These are phyloP conservation scores for Fennellomyces sp. DNA, from an alignment of 371 early-diverging fungal genomes.

Conservation along the genomic window DNA sequence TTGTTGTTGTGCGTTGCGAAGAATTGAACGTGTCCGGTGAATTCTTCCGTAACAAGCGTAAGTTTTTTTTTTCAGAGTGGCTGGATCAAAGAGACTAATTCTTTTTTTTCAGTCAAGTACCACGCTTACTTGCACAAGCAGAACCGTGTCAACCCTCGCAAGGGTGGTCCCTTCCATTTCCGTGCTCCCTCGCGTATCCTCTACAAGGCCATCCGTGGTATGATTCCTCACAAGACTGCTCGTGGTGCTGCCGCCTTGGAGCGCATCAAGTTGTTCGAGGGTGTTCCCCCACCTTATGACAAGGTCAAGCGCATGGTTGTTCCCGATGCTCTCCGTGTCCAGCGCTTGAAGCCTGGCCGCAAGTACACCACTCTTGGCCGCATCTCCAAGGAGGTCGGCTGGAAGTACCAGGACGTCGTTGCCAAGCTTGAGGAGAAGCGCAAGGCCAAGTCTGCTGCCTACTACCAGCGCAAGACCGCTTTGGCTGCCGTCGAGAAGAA, in stretches of 20 bases:
- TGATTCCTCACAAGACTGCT: conserved; percentile 98
- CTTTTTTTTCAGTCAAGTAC: conserved; percentile 78
- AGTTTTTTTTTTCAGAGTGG: conserved; percentile 29
- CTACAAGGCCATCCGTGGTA: conserved; percentile 96
- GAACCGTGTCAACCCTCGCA: conserved; percentile 96
- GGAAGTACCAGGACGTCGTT: conserved; percentile 98
- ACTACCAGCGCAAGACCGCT: conserved; percentile 83
- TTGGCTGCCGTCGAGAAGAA: conserved; percentile 41
- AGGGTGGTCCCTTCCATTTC: conserved; percentile 98
- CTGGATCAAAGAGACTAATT: background rate
- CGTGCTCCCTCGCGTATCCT: conserved; percentile 98
- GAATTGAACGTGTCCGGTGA: conserved; percentile 97
- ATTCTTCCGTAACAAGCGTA: conserved; percentile 98
- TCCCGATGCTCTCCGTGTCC: conserved; percentile 95
- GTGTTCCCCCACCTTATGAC: conserved; percentile 98
- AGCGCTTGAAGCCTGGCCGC: conserved; percentile 94
- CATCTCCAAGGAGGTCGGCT: conserved; percentile 96
- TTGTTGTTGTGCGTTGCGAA: conserved; percentile 98
- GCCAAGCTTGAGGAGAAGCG: conserved; percentile 95
- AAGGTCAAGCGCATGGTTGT: conserved; percentile 94
- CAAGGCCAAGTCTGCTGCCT: conserved; percentile 89
- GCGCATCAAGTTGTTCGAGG: conserved; percentile 98
- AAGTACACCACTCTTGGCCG: conserved; percentile 95
- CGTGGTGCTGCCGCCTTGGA: conserved; percentile 97
- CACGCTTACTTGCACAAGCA: conserved; percentile 98